Evolutionary conservation across 768 basidiomycete species (phyloP).

Genomic region (Boletales sp.): DNA sequence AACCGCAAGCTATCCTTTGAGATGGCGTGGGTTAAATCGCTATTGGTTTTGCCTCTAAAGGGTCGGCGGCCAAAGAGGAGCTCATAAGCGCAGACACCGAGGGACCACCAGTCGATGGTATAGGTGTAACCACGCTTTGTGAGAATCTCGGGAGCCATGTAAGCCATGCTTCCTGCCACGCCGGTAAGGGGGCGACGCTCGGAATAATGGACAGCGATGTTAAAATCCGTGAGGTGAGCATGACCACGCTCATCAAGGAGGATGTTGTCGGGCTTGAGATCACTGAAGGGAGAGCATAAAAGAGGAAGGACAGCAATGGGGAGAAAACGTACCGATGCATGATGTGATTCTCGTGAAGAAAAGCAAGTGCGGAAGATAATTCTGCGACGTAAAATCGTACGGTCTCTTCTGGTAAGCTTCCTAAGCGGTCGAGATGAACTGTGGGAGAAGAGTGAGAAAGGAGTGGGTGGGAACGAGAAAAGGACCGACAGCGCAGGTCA

Average conservation of each 20-base stretch:
- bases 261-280: conserved; percentile 97
- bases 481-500: conserved; percentile 78
- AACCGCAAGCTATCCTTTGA: conserved; percentile 82
- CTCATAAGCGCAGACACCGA: conserved; percentile 91
- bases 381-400: conserved; percentile 91
- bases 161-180: conserved; percentile 97
- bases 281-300: conserved; percentile 43
- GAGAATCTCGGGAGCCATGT: conserved; percentile 94
- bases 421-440: conserved; percentile 90
- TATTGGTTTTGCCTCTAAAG: conserved; percentile 92
- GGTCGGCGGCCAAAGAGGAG: conserved; percentile 89
- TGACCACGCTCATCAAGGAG: conserved; percentile 94
- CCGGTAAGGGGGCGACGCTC: conserved; percentile 82
- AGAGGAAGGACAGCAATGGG: no score
- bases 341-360: conserved; percentile 88
- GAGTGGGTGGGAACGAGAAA: not conserved
- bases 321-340: conserved; percentile 79
- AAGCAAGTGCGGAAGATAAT: conserved; percentile 81
- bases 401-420: conserved; percentile 66
- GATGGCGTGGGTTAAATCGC: conserved; percentile 89
- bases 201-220: conserved; percentile 95
- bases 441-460: conserved; percentile 4
- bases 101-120: conserved; percentile 96
- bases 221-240: conserved; percentile 96
- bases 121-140: conserved; percentile 92